Evolutionary conservation across 2,329 filamentous ascomycete species (phyloP).

Genomic region (Pseudomassariella vexata): DNA sequence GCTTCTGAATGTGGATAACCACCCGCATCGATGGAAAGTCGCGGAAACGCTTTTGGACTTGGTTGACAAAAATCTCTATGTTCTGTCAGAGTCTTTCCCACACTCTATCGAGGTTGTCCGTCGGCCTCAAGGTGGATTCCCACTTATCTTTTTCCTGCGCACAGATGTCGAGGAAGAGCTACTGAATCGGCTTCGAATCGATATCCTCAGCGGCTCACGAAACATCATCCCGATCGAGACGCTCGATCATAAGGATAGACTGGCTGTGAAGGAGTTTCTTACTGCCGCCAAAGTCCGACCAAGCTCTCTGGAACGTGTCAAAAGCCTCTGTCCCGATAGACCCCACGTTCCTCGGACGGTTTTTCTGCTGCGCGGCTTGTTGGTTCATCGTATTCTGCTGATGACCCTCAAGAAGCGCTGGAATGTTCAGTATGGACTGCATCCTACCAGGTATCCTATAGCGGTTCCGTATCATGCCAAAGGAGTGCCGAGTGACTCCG

Average conservation of each 20-base stretch:
- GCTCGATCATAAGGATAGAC: slow-evolving; percentile 20
- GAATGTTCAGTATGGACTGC: slow-evolving; percentile 61
- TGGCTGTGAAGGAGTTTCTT: slow-evolving; percentile 21
- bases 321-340: slow-evolving; percentile 25
- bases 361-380: slow-evolving; percentile 55
- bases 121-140: slow-evolving; percentile 36
- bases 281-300: slow-evolving; percentile 17
- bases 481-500: slow-evolving; percentile 53
- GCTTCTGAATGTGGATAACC: slow-evolving; percentile 42
- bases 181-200: slow-evolving; percentile 29
- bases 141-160: slow-evolving; percentile 50
- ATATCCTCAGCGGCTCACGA: slow-evolving; percentile 29
- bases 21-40: slow-evolving; percentile 44
- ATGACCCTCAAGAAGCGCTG: slow-evolving; percentile 57
- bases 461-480: slow-evolving; percentile 66
- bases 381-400: slow-evolving; percentile 54
- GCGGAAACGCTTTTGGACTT: slow-evolving; percentile 33
- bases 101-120: slow-evolving; percentile 41
- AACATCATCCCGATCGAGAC: slow-evolving; percentile 25
- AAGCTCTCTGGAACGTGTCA: slow-evolving; percentile 16
- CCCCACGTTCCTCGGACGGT: slow-evolving; percentile 28
- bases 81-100: slow-evolving; percentile 31
- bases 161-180: slow-evolving; percentile 39
- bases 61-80: slow-evolving; percentile 30
- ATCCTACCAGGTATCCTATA: slow-evolving; percentile 48